Evolutionary conservation across 2,329 filamentous ascomycete species (phyloP).

Genomic region (Penicillium sp.): DNA sequence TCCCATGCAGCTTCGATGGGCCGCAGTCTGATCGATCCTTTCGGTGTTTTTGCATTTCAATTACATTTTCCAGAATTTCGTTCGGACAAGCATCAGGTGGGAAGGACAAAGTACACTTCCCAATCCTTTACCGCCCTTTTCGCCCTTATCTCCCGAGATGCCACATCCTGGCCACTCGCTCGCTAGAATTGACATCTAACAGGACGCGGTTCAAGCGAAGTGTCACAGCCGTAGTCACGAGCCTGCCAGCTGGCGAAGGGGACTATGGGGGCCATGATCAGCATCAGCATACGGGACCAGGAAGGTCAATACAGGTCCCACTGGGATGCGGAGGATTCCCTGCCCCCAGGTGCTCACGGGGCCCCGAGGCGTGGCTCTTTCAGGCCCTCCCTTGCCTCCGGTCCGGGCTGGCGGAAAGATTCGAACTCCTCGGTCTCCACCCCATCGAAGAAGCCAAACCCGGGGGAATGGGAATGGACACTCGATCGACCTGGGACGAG

Average conservation of each 20-base stretch:
- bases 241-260: slow-evolving; percentile 22
- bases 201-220: slow-evolving; percentile 17
- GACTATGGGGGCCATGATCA: not conserved
- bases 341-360: not conserved
- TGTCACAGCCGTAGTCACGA: slow-evolving; percentile 27
- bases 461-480: slow-evolving; percentile 13
- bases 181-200: slow-evolving; percentile 5
- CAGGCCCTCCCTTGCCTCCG: not conserved
- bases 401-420: slow-evolving; percentile 12
- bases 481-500: slow-evolving; percentile 12
- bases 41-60: slow-evolving; percentile 15
- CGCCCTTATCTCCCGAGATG: slow-evolving; percentile 19
- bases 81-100: slow-evolving; percentile 12
- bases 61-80: slow-evolving; percentile 6
- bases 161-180: slow-evolving; percentile 19
- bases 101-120: not conserved
- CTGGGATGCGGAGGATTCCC: not conserved
- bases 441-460: slow-evolving; percentile 4
- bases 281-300: slow-evolving; percentile 4
- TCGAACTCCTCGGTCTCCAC: not conserved
- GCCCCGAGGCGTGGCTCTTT: not conserved
- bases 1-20: not conserved
- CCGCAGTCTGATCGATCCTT: not conserved
- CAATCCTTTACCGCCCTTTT: slow-evolving; percentile 20
- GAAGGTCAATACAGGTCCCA: not conserved